phyloP scores from a whole-genome alignment of 2,329 filamentous ascomycete genomes.

The Fusarium euwallaceae region DNA sequence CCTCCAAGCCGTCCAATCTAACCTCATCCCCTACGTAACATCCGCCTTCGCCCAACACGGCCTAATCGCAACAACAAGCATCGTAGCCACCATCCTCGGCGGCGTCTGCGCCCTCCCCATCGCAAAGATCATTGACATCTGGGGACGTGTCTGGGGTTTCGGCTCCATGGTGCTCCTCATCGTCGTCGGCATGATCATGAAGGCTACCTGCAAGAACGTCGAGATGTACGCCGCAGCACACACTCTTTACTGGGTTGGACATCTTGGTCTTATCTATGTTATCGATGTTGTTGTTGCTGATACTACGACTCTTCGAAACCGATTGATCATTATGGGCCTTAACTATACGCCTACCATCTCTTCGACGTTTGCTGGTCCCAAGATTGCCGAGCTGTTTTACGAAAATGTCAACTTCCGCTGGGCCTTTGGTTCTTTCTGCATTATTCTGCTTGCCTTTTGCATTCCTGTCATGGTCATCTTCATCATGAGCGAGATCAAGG shows the following conservation, averaged over 20 bases:
- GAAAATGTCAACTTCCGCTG: constrained; percentile 55
- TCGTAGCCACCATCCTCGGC: constrained; percentile 56
- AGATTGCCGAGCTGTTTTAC: constrained; percentile 56
- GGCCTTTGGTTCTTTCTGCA: constrained; percentile 72
- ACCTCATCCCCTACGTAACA: constrained; percentile 74
- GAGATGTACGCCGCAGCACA: constrained; percentile 71
- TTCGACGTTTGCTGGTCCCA: constrained; percentile 60
- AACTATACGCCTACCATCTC: constrained; percentile 59
- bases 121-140: constrained; percentile 25
- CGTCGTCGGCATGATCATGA: neutral
- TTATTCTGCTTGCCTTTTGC: constrained; percentile 65
- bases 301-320: constrained; percentile 58
- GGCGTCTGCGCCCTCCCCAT: constrained; percentile 7
- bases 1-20: constrained; percentile 55
- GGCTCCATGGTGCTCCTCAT: constrained; percentile 7
- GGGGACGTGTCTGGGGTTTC: constrained; percentile 20
- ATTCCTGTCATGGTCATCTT: constrained; percentile 49
- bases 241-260: constrained; percentile 74
- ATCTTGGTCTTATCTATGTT: constrained; percentile 56
- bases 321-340: constrained; percentile 54
- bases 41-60: constrained; percentile 75
- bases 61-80: constrained; percentile 73
- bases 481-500: constrained; percentile 48
- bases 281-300: constrained; percentile 59
- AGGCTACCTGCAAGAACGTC: constrained; percentile 53